Conservation (phyloP, 306 rosid species). For the Cicer yamashitae region DNA sequence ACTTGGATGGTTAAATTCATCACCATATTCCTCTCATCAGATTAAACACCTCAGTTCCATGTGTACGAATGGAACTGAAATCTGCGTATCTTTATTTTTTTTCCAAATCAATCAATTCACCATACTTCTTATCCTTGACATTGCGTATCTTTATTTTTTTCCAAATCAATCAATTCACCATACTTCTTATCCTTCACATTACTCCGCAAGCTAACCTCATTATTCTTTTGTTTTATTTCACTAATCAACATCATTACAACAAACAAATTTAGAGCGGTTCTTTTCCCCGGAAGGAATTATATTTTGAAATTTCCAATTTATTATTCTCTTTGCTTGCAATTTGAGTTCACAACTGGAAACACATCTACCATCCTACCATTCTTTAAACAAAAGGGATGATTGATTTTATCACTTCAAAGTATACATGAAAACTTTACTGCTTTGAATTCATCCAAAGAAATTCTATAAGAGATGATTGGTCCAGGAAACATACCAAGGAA, state of each 20-base stretch:
- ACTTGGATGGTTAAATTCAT: no score
- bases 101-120: no score
- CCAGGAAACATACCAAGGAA: constrained; percentile 82
- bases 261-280: neutral
- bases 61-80: no score
- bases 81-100: no score
- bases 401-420: constrained; percentile 35
- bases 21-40: no score
- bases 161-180: no score
- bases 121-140: no score
- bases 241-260: neutral
- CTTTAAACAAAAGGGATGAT: neutral
- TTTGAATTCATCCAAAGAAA: constrained; percentile 34
- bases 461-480: constrained; percentile 14
- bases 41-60: no score
- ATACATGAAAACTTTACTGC: constrained; percentile 14
- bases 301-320: neutral
- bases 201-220: neutral
- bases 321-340: neutral
- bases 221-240: constrained; percentile 23
- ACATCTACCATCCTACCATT: constrained; percentile 1
- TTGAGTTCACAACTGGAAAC: constrained; percentile 16
- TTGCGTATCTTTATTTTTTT: no score
- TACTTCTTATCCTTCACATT: no score
- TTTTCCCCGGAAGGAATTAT: neutral